Evolutionary conservation across 306 rosid genomes (phyloP).

Genomic region (Citrullus mucosospermus): DNA sequence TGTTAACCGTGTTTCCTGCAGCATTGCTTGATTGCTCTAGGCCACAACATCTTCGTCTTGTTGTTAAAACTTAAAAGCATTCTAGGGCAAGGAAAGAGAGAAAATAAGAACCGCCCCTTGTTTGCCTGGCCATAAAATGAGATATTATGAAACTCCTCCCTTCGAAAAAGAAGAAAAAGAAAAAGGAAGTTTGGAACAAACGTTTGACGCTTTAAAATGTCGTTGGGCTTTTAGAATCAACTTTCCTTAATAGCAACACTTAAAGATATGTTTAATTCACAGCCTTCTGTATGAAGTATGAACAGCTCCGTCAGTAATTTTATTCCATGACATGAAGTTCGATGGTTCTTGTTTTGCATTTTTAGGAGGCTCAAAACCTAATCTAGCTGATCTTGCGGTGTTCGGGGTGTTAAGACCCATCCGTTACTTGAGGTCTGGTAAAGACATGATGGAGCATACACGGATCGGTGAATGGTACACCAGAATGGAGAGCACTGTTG

Average conservation of each 20-base stretch:
- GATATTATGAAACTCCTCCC: neutral
- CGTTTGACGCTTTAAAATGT: neutral
- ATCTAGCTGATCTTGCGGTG: constrained; percentile 41
- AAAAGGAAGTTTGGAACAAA: neutral
- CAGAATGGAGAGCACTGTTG: constrained; percentile 74
- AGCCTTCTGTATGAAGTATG: neutral
- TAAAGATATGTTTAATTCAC: neutral
- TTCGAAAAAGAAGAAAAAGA: neutral
- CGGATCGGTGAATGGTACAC: constrained; percentile 90
- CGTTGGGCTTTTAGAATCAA: neutral
- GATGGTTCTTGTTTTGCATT: neutral
- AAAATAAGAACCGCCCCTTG: neutral
- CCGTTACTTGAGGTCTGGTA: constrained; percentile 79
- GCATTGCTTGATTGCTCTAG: neutral
- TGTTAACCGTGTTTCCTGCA: neutral
- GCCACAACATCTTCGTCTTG: neutral
- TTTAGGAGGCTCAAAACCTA: constrained; percentile 49
- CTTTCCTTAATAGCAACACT: no score
- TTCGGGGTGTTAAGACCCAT: constrained; percentile 86
- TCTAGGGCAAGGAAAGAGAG: neutral
- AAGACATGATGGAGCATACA: constrained; percentile 91
- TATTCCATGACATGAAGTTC: neutral
- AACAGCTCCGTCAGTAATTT: neutral
- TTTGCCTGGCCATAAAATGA: neutral
- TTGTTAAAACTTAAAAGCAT: neutral